These are phyloP conservation scores for Thelonectria blattea DNA, from an alignment of 2,329 filamentous ascomycete species.

Conservation along the genomic window DNA sequence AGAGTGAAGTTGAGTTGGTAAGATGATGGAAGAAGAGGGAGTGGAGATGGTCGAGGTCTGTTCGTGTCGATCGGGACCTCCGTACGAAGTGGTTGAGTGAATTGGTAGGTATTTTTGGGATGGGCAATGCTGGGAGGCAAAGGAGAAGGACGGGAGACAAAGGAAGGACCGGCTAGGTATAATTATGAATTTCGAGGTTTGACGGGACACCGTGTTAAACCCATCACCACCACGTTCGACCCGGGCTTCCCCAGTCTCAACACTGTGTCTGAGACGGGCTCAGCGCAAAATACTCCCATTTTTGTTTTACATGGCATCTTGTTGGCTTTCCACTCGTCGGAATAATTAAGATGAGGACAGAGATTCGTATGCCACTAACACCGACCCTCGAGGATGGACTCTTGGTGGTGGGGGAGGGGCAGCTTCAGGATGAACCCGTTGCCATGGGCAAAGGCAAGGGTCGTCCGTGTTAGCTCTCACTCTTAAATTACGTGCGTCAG, in stretches of 20 bases:
- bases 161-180: no score
- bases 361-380: not conserved
- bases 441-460: slow-evolving; percentile 8
- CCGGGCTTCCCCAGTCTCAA: not conserved
- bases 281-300: not conserved
- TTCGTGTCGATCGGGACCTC: no score
- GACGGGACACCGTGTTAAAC: slow-evolving; percentile 16
- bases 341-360: not conserved
- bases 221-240: not conserved
- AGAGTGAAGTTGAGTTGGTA: not conserved
- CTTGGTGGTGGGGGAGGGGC: slow-evolving; percentile 6
- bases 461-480: slow-evolving; percentile 5
- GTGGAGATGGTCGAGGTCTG: not conserved
- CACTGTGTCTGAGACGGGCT: slow-evolving; percentile 11
- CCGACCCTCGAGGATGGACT: not conserved
- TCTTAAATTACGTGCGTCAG: not conserved
- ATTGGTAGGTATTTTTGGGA: no score
- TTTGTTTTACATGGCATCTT: not conserved
- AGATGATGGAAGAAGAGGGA: not conserved
- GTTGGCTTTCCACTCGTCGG: not conserved
- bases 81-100: no score
- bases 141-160: no score
- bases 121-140: no score
- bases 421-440: not conserved
- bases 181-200: no score